A percentile compares a stretch with the other conserved stretches of the same genome.
phyloP scores from a whole-genome alignment of 2,329 filamentous ascomycete species.

The Plenodomus biglobosus region DNA sequence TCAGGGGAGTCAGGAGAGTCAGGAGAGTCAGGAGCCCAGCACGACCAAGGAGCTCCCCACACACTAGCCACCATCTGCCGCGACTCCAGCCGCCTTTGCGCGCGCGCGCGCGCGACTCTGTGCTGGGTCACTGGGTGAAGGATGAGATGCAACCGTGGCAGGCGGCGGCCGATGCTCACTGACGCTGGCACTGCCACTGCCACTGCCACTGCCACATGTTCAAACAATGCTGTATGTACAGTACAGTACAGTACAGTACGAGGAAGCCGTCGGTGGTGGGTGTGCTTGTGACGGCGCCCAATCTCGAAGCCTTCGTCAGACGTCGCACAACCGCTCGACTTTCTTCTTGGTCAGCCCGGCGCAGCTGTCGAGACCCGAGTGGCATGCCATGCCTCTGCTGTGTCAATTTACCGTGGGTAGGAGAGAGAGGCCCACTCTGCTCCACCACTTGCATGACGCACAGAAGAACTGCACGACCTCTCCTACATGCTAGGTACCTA shows the following conservation, averaged over 20 bases:
- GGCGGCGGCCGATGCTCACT: background rate
- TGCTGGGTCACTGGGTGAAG: too few species aligned
- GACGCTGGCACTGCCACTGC: too few species aligned
- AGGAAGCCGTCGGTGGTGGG: too few species aligned
- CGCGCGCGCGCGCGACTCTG: too few species aligned
- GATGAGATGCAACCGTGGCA: too few species aligned
- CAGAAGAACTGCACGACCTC: conserved; percentile 14
- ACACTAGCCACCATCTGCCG: conserved; percentile 8
- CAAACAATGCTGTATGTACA: too few species aligned
- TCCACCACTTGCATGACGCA: conserved; percentile 23
- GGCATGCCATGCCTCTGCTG: conserved; percentile 5
- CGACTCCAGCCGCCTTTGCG: conserved; percentile 3
- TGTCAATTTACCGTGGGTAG: conserved; percentile 8
- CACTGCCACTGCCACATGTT: too few species aligned
- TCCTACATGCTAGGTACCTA: too few species aligned
- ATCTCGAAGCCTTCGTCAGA: conserved; percentile 18
- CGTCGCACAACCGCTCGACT: conserved; percentile 19
- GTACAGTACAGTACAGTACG: too few species aligned
- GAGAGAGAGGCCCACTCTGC: conserved; percentile 7
- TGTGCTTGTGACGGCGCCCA: conserved; percentile 11
- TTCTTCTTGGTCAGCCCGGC: conserved; percentile 7
- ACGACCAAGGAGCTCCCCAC: conserved; percentile 6
- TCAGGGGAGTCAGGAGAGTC: too few species aligned
- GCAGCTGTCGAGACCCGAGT: conserved; percentile 1
- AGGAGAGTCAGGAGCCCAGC: too few species aligned